These are phyloP conservation scores for Chalciporus sp. DNA, from an alignment of 1,284 basidiomycete species.

Conservation along the genomic window DNA sequence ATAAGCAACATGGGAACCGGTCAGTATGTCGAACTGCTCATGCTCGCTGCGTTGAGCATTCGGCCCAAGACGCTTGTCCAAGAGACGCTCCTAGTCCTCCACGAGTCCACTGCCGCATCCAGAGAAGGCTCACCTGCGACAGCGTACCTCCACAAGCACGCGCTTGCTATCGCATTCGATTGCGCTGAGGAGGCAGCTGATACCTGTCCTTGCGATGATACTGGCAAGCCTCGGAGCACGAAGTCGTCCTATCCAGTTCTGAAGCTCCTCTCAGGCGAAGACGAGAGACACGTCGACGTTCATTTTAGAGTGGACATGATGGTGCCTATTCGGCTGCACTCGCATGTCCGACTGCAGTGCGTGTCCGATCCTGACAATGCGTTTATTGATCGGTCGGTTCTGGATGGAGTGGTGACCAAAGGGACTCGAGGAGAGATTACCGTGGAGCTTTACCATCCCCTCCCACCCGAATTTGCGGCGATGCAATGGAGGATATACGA, in stretches of 20 bases:
- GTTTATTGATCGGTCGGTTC: slow-evolving; percentile 44
- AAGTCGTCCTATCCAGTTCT: slow-evolving; percentile 43
- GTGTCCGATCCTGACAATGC: slow-evolving; percentile 56
- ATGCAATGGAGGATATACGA: slow-evolving; percentile 68
- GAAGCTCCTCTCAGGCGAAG: slow-evolving; percentile 36
- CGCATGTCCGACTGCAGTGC: slow-evolving; percentile 61
- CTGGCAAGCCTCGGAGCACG: slow-evolving; percentile 48
- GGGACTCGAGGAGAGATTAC: slow-evolving; percentile 54
- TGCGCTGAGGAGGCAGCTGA: slow-evolving; percentile 66
- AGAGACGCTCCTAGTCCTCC: slow-evolving; percentile 58
- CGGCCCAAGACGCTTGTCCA: slow-evolving; percentile 53
- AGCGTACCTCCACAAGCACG: slow-evolving; percentile 54
- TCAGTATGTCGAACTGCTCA: slow-evolving; percentile 54
- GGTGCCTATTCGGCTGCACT: slow-evolving; percentile 54
- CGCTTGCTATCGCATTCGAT: slow-evolving; percentile 57
- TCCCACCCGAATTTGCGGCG: slow-evolving; percentile 55
- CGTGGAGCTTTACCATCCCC: slow-evolving; percentile 53
- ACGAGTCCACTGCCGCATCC: slow-evolving; percentile 45
- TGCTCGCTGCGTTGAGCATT: slow-evolving; percentile 50
- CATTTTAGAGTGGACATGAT: slow-evolving; percentile 56
- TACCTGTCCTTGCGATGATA: slow-evolving; percentile 63
- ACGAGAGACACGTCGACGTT: slow-evolving; percentile 45
- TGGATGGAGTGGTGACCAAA: slow-evolving; percentile 58
- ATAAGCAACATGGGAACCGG: slow-evolving; percentile 43
- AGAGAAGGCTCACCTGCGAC: slow-evolving; percentile 27